Evolutionary conservation across 192 early-diverging fungal species (phyloP).

Genomic region (Linnemannia schmuckeri): DNA sequence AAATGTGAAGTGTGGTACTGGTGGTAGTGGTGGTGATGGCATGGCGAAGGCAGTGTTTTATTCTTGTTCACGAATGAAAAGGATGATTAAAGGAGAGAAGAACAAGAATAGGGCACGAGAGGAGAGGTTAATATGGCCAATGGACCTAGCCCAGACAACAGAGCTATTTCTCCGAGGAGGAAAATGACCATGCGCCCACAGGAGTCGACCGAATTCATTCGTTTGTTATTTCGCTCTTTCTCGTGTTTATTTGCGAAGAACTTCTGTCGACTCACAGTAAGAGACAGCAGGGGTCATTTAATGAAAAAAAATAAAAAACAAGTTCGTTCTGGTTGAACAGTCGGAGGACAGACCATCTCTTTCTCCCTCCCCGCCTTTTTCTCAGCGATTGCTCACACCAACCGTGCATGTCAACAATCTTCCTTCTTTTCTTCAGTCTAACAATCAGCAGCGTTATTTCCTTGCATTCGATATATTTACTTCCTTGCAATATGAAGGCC

Average conservation of each 20-base stretch:
- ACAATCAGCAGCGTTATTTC: no score
- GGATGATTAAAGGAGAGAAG: background rate
- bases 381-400: no score
- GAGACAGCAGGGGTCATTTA: no score
- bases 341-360: no score
- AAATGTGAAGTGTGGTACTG: background rate
- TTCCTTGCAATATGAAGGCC: no score
- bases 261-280: no score
- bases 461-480: no score
- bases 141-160: background rate
- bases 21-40: background rate
- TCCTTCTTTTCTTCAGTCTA: no score
- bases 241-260: background rate
- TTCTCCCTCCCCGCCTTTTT: no score
- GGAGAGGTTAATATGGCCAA: background rate
- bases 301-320: no score
- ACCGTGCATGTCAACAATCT: no score
- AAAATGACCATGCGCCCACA: background rate
- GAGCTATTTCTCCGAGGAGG: constrained; percentile 1
- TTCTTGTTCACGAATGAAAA: background rate
- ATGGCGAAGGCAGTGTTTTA: background rate
- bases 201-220: background rate
- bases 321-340: no score
- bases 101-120: background rate
- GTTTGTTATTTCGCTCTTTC: background rate